Base-by-base conservation (phyloP, 129 eudicot genomes). In the Flaveria robusta region DNA sequence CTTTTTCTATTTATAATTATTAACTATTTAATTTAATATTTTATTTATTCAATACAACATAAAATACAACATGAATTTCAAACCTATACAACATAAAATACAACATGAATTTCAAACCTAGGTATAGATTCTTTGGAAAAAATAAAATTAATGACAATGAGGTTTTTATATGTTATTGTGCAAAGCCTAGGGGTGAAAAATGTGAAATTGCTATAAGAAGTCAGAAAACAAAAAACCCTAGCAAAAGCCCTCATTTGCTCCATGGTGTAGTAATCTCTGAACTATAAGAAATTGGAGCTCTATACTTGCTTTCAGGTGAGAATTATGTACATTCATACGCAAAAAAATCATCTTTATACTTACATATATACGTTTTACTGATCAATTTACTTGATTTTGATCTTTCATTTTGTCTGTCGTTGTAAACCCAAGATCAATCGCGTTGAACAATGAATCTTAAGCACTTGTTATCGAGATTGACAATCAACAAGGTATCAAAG, bases 391-490 rank as follows among this genome's bases (percentile, higher is more conserved):
- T 56, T 13, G 26, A 58, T 29, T 70, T 70, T n/a, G 49, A 45
- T 46, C 59, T 58, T 34, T 23, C 16, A 34, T 65, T 23, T 74
- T 59, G 69, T 73, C 34, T 58, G 37, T 55, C 54, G 41, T 27
- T 63, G 47, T 62, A 62, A 26, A 27, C 64, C 63, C n/a, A 60
- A 59, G 71, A 69, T 78, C 76, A 78, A 70, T 39, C 26, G 37
- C 71, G 27, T 58, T 49, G n/a, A 77, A 51, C 65, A 63, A 88
- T 91, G 95, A 87, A 79, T 80, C 71, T 83, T 58, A 81, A 76
- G 71, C 86, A 78, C 60, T 34, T 86, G 26, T 49, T 85, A 70
- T 81, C 84, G 37, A 80, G 83, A 41, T 71, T 80, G 43, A 29
- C 92, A 24, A 65, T 88, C 13, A 77, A 64, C 50, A 74, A 49